Conservation (phyloP, 208 protist species). For the Willaertia magna region DNA sequence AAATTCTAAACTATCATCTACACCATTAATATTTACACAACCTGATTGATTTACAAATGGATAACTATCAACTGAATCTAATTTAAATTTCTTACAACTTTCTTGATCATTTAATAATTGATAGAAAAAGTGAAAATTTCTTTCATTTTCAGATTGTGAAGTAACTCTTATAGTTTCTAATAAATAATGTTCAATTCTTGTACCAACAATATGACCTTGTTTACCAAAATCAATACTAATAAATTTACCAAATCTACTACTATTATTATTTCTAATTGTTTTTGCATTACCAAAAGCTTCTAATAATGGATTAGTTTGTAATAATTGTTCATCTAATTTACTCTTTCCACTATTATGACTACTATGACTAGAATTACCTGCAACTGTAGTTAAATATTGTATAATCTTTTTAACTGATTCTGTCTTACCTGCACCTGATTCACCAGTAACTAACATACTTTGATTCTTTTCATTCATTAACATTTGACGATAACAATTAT, state of each 20-base stretch:
- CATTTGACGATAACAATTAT: slow-evolving; percentile 62
- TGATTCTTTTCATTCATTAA: slow-evolving; percentile 58
- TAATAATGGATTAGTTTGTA: slow-evolving; percentile 62
- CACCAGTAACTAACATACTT: slow-evolving; percentile 77
- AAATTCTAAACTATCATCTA: slow-evolving; percentile 74
- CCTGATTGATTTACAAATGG: slow-evolving; percentile 62
- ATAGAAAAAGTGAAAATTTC: slow-evolving; percentile 91
- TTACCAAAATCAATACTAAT: slow-evolving; percentile 72
- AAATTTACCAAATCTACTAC: slow-evolving; percentile 82
- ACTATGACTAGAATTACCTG: background rate
- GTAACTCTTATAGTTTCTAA: slow-evolving; percentile 82
- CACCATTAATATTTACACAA: slow-evolving; percentile 52
- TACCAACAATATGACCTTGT: slow-evolving; percentile 62
- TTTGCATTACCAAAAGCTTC: slow-evolving; percentile 83
- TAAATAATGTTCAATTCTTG: slow-evolving; percentile 67
- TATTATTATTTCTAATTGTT: slow-evolving; percentile 78
- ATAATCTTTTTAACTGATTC: slow-evolving; percentile 74
- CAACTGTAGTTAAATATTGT: slow-evolving; percentile 45
- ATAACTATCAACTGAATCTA: slow-evolving; percentile 45
- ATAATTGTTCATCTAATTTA: background rate
- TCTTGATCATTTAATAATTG: slow-evolving; percentile 69
- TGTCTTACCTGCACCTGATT: slow-evolving; percentile 85
- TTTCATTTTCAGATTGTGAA: slow-evolving; percentile 60
- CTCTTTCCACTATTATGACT: background rate
- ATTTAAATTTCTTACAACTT: slow-evolving; percentile 45